These are phyloP conservation scores for Penicillium antarcticum DNA, from an alignment of 495 filamentous ascomycete species.

Conservation along the genomic window DNA sequence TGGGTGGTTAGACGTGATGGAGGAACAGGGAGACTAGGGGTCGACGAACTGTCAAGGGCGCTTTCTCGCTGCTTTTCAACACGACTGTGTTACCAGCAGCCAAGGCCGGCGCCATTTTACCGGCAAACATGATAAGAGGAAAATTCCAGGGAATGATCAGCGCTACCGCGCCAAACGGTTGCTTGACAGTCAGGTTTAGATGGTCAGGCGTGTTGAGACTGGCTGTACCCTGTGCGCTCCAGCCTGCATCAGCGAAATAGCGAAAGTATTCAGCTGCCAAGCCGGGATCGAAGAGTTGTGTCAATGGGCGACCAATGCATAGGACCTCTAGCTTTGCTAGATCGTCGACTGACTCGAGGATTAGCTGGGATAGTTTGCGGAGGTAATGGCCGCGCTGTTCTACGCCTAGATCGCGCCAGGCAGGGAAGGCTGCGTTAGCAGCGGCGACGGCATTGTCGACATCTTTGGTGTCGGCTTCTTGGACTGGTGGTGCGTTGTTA, in stretches of 20 bases:
- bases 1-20: constrained; percentile 53
- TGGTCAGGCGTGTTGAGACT: constrained; percentile 58
- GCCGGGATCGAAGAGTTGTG: constrained; percentile 21
- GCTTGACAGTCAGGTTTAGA: constrained; percentile 42
- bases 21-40: constrained; percentile 30
- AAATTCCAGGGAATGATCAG: constrained; percentile 39
- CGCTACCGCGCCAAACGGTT: constrained; percentile 33
- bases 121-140: constrained; percentile 31
- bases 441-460: constrained; percentile 57
- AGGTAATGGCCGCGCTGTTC: constrained; percentile 44
- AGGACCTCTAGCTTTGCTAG: constrained; percentile 47
- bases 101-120: constrained; percentile 55
- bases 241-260: constrained; percentile 29
- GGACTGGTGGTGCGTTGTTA: constrained; percentile 20
- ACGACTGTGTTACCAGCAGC: constrained; percentile 59
- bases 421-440: constrained; percentile 56
- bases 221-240: constrained; percentile 43
- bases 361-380: constrained; percentile 51
- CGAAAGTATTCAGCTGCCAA: constrained; percentile 19
- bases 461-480: constrained; percentile 50
- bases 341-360: constrained; percentile 45
- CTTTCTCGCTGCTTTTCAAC: constrained; percentile 56
- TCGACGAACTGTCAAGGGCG: constrained; percentile 47
- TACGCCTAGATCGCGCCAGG: constrained; percentile 52
- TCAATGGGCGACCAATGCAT: constrained; percentile 29